Evolutionary conservation across 805 yeast genomes (phyloP).

Genomic region (Pichia cephalocereana): DNA sequence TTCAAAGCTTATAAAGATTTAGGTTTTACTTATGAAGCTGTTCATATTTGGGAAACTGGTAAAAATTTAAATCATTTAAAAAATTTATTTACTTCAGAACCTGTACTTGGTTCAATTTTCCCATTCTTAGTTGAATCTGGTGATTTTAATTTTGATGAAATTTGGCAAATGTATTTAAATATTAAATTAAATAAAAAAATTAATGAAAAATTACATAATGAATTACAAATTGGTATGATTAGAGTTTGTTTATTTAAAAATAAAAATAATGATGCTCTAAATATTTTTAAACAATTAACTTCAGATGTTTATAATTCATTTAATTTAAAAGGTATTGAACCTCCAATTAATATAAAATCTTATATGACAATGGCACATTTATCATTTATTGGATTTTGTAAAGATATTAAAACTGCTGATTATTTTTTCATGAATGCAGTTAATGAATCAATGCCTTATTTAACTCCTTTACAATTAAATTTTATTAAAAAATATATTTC

Average conservation of each 20-base stretch:
- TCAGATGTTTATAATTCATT: slow-evolving; percentile 34
- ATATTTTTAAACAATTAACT: slow-evolving; percentile 52
- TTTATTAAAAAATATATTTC: slow-evolving; percentile 55
- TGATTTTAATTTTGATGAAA: slow-evolving; percentile 50
- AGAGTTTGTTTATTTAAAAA: slow-evolving; percentile 60
- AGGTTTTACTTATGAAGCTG: slow-evolving; percentile 52
- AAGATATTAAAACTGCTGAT: slow-evolving; percentile 61
- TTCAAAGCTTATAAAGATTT: slow-evolving; percentile 54
- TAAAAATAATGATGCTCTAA: slow-evolving; percentile 57
- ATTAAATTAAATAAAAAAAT: slow-evolving; percentile 26
- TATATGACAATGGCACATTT: slow-evolving; percentile 67
- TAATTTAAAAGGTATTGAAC: slow-evolving; percentile 16
- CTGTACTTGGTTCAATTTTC: slow-evolving; percentile 58
- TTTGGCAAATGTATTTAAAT: slow-evolving; percentile 44
- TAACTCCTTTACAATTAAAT: slow-evolving; percentile 62
- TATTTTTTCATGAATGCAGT: slow-evolving; percentile 69
- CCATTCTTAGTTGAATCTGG: slow-evolving; percentile 58
- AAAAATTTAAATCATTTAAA: slow-evolving; percentile 35
- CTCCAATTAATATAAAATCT: slow-evolving; percentile 33
- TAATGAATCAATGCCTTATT: slow-evolving; percentile 61
- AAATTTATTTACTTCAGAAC: slow-evolving; percentile 46
- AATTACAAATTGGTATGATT: slow-evolving; percentile 62
- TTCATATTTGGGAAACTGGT: slow-evolving; percentile 62
- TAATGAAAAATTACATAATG: slow-evolving; percentile 28
- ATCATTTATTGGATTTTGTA: slow-evolving; percentile 68